phyloP scores from a whole-genome alignment of 1,139 yeast genomes.

The Taphrina deformans region DNA sequence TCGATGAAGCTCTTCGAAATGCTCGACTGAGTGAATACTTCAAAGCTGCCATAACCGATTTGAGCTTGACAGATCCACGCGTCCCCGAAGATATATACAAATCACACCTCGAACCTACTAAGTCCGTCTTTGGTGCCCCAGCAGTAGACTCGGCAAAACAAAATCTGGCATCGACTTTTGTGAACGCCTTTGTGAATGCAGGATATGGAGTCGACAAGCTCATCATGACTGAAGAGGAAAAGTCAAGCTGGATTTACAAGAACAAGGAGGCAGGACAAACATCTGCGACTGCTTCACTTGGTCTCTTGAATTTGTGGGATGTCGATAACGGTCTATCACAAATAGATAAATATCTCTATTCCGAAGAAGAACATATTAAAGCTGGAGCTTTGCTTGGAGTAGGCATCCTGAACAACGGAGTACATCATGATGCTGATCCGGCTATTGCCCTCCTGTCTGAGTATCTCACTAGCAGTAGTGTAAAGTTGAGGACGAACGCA shows the following conservation, averaged over 20 bases:
- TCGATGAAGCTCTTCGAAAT: conserved; percentile 84
- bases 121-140: conserved; percentile 57
- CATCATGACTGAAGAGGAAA: conserved; percentile 61
- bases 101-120: conserved; percentile 75
- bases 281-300: conserved; percentile 92
- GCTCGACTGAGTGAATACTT: conserved; percentile 75
- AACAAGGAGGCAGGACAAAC: conserved; percentile 91
- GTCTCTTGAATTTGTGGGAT: conserved; percentile 91
- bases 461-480: conserved; percentile 59
- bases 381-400: conserved; percentile 97
- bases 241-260: conserved; percentile 81
- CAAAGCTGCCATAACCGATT: conserved; percentile 76
- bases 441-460: conserved; percentile 78
- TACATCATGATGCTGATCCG: conserved; percentile 94
- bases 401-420: conserved; percentile 91
- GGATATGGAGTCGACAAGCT: conserved; percentile 88
- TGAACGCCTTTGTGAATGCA: conserved; percentile 83
- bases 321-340: conserved; percentile 83
- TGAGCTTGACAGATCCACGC: conserved; percentile 83
- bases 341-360: conserved; percentile 83
- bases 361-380: conserved; percentile 80
- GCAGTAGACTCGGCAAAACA: conserved; percentile 93
- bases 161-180: conserved; percentile 92
- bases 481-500: conserved; percentile 71
- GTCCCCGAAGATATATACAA: conserved; percentile 95